Evolutionary conservation across 495 filamentous ascomycete species (phyloP), one percentile per base, ranked within the genome.

Genomic region (Penicillium turbatum): DNA sequence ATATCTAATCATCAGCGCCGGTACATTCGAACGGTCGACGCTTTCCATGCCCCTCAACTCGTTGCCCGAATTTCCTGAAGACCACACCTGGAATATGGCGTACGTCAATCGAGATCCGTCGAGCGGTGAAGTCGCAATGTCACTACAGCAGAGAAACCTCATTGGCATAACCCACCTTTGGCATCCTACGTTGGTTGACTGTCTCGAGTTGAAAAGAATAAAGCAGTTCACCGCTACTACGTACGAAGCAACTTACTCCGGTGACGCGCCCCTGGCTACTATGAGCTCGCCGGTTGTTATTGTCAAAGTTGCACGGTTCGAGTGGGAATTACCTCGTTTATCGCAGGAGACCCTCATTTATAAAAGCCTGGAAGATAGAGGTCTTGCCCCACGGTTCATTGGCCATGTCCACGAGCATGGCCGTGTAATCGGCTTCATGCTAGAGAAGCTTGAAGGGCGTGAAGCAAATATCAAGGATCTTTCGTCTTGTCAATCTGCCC

Each of bases 401-500:
- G 69, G 57, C n/a, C 68, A 72, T 53, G 54, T 72, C 27, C 43
- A 56, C 19, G 68, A 72, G 51, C 39, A 61, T n/a, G 57, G 66
- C 11, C 63, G 69, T 11, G 51, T 70, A 5, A 66, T 72, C 6
- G 69, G 68, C 2, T 69, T 74, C 19, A 40, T 74, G 4, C 31
- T 32, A 11, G 31, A 32, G 9, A 32, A 32, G 12, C 5, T 70
- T 0, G 53, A 66, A 31, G 66, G 66, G 35, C 59, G 53, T 24
- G 48, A 53, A 48, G 64, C 68, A 21, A 51, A 27, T 12, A 63
- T 68, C 30, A 26, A 54, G 53, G 66, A 69, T 54, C 41, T 71
- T 19, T 15, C 48, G 27, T 45, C 51, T 13, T 71, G 62, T 53
- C 16, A 63, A 55, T 54, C 58, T 31, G 52, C 63, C 53, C 62